phyloP scores from a whole-genome alignment of 306 rosid genomes.

The Elaeagnus macrophylla region DNA sequence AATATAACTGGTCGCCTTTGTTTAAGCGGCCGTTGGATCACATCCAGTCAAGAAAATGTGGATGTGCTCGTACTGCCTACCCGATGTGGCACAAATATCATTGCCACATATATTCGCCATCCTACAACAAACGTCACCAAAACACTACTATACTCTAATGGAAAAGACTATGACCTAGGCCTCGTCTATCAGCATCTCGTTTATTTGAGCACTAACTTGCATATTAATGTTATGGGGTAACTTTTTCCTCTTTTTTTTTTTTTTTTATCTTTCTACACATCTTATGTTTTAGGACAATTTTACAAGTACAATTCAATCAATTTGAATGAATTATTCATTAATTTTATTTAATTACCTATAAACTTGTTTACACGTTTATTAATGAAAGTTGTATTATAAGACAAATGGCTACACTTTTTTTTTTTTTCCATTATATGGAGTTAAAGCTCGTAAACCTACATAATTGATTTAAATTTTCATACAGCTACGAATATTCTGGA shows the following conservation, averaged over 20 bases:
- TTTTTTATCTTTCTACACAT: background rate
- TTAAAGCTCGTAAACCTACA: background rate
- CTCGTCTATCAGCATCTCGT: constrained; percentile 91
- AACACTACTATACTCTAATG: constrained; percentile 80
- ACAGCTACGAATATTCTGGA: constrained; percentile 94
- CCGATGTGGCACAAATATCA: constrained; percentile 66
- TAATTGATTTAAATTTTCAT: background rate
- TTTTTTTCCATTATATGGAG: constrained; percentile 9
- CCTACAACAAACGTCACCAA: constrained; percentile 60
- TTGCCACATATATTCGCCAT: constrained; percentile 68
- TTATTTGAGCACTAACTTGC: constrained; percentile 70
- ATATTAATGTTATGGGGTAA: constrained; percentile 87
- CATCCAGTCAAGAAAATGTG: constrained; percentile 53
- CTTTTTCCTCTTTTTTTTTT: constrained; percentile 11
- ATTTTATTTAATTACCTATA: too few relatives aligned
- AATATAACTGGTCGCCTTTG: constrained; percentile 53
- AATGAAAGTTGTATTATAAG: too few relatives aligned
- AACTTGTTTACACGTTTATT: too few relatives aligned
- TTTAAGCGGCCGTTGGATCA: constrained; percentile 60
- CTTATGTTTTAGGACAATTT: background rate
- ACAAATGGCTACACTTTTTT: too few relatives aligned
- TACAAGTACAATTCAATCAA: background rate
- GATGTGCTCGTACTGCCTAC: constrained; percentile 68
- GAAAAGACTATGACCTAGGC: constrained; percentile 97
- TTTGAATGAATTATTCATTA: too few relatives aligned